Evolutionary conservation across 2,329 filamentous ascomycete species (phyloP).

Genomic region (Ascochyta pisi): DNA sequence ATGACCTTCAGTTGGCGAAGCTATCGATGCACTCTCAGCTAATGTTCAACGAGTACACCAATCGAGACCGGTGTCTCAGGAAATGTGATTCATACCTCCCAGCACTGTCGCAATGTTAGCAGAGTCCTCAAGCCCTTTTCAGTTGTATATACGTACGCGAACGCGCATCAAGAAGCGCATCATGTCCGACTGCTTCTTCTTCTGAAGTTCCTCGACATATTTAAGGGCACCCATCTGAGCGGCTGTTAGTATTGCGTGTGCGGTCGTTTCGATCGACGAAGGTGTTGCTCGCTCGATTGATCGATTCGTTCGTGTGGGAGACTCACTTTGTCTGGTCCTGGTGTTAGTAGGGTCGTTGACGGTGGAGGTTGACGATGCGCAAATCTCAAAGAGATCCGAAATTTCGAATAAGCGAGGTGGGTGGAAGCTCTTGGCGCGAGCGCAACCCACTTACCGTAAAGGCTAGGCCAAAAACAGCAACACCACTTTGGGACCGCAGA

Average conservation of each 20-base stretch:
- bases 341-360: conserved; percentile 24
- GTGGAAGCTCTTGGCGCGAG: conserved; percentile 9
- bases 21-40: conserved; percentile 99
- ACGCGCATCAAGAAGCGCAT: conserved; percentile 95
- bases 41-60: conserved; percentile 96
- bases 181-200: conserved; percentile 99
- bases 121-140: conserved; percentile 13
- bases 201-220: conserved; percentile 99
- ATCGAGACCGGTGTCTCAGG: conserved; percentile 41
- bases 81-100: conserved; percentile 75
- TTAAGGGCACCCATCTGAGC: conserved; percentile 97
- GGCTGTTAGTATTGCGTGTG: conserved; percentile 29
- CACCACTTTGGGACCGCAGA: neutral
- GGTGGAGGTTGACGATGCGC: conserved; percentile 17
- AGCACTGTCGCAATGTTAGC: conserved; percentile 67
- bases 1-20: conserved; percentile 99
- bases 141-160: conserved; percentile 59
- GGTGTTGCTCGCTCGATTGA: conserved; percentile 11
- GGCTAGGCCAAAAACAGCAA: neutral
- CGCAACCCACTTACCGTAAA: conserved; percentile 2
- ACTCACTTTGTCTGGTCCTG: conserved; percentile 24
- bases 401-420: conserved; percentile 11
- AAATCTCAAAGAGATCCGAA: conserved; percentile 14
- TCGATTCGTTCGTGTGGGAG: conserved; percentile 8
- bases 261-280: conserved; percentile 2